A percentile compares a stretch with the other conserved stretches of the same genome.
Conservation (phyloP, 2,329 filamentous ascomycete species). For the Emmonsiellopsis sp. region DNA sequence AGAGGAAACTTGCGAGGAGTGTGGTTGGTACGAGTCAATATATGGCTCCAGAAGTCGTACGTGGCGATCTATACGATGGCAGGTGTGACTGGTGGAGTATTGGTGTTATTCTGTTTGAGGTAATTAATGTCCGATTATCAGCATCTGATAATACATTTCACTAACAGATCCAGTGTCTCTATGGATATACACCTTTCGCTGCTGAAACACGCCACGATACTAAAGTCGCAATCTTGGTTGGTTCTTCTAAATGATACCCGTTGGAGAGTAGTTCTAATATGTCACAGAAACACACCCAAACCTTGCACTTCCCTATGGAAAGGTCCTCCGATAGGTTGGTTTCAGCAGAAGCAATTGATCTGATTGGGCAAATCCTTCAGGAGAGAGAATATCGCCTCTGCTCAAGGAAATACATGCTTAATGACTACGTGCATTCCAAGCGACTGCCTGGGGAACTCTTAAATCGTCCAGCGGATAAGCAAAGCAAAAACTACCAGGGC, state of each 20-base stretch:
- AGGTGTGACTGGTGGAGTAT: conserved; percentile 97
- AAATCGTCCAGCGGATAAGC: conserved; percentile 22
- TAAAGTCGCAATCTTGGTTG: conserved; percentile 73
- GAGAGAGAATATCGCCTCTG: conserved; percentile 70
- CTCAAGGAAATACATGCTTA: conserved; percentile 62
- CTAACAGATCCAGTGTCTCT: conserved; percentile 56
- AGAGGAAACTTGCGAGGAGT: conserved; percentile 67
- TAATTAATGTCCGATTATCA: conserved; percentile 18
- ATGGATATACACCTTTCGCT: conserved; percentile 83
- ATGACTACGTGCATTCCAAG: conserved; percentile 43
- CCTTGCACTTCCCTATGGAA: conserved; percentile 59
- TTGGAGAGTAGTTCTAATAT: conserved; percentile 1
- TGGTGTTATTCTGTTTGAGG: conserved; percentile 85
- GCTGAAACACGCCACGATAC: conserved; percentile 73
- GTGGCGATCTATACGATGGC: conserved; percentile 75
- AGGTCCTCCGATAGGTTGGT: conserved; percentile 48
- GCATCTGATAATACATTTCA: not conserved
- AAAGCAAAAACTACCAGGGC: conserved; percentile 34
- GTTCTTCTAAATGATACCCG: conserved; percentile 19
- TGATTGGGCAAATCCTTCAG: conserved; percentile 63
- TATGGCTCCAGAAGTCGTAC: conserved; percentile 92
- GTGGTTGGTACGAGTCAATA: conserved; percentile 95
- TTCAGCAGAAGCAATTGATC: conserved; percentile 63
- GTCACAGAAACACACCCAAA: conserved; percentile 56
- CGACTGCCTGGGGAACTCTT: conserved; percentile 23